A percentile compares a stretch with the other conserved stretches of the same genome.
Conservation (phyloP, 257 asterid genomes). For the Capsicum rhomboideum region DNA sequence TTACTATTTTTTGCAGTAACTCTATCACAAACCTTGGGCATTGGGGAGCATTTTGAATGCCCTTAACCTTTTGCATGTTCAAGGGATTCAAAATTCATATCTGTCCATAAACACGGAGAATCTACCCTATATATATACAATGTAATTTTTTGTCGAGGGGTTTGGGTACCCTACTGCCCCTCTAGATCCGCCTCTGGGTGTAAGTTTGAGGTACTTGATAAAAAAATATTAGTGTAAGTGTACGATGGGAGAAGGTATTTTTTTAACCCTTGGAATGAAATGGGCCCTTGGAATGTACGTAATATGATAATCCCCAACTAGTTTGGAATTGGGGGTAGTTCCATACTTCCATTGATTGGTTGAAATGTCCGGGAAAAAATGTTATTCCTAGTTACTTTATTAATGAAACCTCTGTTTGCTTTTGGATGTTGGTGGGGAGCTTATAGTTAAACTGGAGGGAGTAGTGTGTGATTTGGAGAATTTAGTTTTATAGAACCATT, state of each 20-base stretch:
- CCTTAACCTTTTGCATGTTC: too few relatives aligned
- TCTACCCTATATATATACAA: too few relatives aligned
- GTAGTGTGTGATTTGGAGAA: background rate
- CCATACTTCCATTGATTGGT: background rate
- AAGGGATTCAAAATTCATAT: too few relatives aligned
- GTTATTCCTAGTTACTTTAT: background rate
- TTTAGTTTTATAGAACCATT: background rate
- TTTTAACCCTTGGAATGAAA: background rate
- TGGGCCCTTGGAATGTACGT: too few relatives aligned
- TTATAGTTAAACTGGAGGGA: background rate
- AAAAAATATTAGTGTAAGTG: background rate
- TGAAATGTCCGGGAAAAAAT: background rate
- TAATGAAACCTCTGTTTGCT: background rate
- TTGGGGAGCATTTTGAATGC: too few relatives aligned
- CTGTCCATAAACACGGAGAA: too few relatives aligned
- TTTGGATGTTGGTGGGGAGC: background rate
- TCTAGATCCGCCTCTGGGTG: background rate
- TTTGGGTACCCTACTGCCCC: too few relatives aligned
- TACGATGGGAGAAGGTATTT: background rate
- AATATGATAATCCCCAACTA: too few relatives aligned
- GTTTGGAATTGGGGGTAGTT: background rate
- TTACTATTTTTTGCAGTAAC: too few relatives aligned
- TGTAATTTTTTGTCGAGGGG: too few relatives aligned
- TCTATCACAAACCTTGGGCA: too few relatives aligned
- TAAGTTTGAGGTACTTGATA: too few relatives aligned